A percentile compares a stretch with the other conserved stretches of the same genome.
phyloP scores from a whole-genome alignment of 2,329 filamentous ascomycete species.

The Fusarium redolens region DNA sequence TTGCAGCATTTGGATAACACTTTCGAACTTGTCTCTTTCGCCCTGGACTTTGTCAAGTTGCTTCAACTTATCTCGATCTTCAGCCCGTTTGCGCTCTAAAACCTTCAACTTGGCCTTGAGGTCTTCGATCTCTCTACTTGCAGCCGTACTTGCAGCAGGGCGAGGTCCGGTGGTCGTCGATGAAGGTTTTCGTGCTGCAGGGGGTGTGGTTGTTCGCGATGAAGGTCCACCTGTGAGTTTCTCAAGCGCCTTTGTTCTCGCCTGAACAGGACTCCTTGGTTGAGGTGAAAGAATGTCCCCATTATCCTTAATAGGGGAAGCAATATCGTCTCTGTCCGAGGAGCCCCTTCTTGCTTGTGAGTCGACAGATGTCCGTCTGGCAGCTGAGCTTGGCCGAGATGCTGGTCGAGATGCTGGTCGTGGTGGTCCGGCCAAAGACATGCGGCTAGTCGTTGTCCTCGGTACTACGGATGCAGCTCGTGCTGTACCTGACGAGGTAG shows the following conservation, averaged over 20 bases:
- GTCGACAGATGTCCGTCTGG: constrained; percentile 60
- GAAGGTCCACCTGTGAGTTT: constrained; percentile 58
- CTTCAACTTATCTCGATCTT: constrained; percentile 88
- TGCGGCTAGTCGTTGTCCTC: constrained; percentile 56
- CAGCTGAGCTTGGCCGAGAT: constrained; percentile 52
- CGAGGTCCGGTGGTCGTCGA: constrained; percentile 45
- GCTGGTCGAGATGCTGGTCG: constrained; percentile 48
- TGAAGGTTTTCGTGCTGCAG: constrained; percentile 46
- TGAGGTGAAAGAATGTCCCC: constrained; percentile 62
- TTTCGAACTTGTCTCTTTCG: constrained; percentile 82
- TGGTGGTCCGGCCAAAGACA: constrained; percentile 53
- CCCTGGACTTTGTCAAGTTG: constrained; percentile 79
- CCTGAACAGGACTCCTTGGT: constrained; percentile 61
- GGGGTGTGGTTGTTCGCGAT: constrained; percentile 47
- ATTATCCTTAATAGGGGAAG: constrained; percentile 62
- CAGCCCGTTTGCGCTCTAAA: constrained; percentile 85
- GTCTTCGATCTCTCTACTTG: constrained; percentile 81
- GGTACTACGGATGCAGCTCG: constrained; percentile 48
- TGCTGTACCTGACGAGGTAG: constrained; percentile 55
- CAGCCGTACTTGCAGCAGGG: constrained; percentile 60
- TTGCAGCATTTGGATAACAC: constrained; percentile 90
- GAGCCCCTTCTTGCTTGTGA: constrained; percentile 58
- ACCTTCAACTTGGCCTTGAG: constrained; percentile 88
- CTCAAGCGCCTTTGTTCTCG: constrained; percentile 64
- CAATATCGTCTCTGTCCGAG: constrained; percentile 51